Conservation (phyloP, 768 basidiomycete genomes). For the Tulasnella sp. region DNA sequence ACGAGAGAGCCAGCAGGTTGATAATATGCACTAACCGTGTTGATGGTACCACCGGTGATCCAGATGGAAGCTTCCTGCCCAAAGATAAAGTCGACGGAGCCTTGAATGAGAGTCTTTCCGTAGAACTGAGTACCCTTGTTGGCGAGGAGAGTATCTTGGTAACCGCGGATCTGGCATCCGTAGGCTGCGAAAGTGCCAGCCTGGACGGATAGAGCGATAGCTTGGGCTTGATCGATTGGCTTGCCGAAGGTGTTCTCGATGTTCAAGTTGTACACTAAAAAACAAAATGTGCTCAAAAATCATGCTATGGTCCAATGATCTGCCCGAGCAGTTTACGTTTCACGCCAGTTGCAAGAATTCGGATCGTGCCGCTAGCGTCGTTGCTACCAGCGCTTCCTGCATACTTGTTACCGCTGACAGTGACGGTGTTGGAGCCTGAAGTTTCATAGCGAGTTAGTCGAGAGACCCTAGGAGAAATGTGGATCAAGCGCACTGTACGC, state of each 20-base stretch:
- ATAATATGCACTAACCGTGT: not conserved
- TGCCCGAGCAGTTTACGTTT: not conserved
- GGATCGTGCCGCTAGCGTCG: slow-evolving; percentile 29
- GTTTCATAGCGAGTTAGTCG: too few species aligned
- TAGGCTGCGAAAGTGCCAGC: slow-evolving; percentile 23
- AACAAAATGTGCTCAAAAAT: too few species aligned
- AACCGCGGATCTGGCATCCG: slow-evolving; percentile 22
- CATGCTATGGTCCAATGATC: too few species aligned
- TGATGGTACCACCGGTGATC: slow-evolving; percentile 19
- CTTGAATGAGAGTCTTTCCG: slow-evolving; percentile 24
- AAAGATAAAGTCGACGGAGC: slow-evolving; percentile 29
- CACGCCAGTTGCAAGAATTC: slow-evolving; percentile 26
- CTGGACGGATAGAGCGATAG: slow-evolving; percentile 22
- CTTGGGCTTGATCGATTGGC: slow-evolving; percentile 21
- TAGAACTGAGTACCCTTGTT: not conserved
- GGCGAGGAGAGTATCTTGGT: slow-evolving; percentile 18
- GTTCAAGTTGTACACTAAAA: slow-evolving; percentile 23
- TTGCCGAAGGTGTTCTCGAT: slow-evolving; percentile 25
- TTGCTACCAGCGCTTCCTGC: slow-evolving; percentile 30
- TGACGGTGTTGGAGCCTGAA: slow-evolving; percentile 17
- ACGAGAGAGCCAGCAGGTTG: too few species aligned
- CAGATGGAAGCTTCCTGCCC: slow-evolving; percentile 11
- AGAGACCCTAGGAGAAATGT: too few species aligned
- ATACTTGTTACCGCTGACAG: slow-evolving; percentile 9
- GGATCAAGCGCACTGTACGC: too few species aligned